Base-by-base conservation (phyloP, 2,329 filamentous ascomycete genomes). In the Penicillium sp. region DNA sequence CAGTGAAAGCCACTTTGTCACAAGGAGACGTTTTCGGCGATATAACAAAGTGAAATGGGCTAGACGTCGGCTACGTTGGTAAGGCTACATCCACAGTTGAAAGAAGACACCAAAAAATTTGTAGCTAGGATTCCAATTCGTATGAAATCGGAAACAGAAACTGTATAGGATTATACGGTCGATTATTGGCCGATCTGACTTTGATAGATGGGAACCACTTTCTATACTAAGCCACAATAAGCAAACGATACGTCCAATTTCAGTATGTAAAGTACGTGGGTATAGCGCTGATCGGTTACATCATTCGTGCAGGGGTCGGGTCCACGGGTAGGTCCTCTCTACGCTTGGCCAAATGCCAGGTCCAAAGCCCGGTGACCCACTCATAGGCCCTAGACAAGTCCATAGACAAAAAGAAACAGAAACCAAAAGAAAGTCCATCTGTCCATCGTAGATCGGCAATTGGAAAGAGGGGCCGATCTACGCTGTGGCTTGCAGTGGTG, bases 1-100 rank as follows among this genome's bases (percentile, higher is more conserved):
- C 6, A 9, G 14, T 45, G 7, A 39, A 47, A 56, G 54, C 46
- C 54, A 59, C 50, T 1, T 2, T 46, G 54, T 59, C 57, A 59
- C 48, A 20, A 8, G 20, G 26, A 24, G 44, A 51, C 40, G 32
- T 31, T 50, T 31, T 50, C 24, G 49, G 34, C 42, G 16, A 24
- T 34, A 31, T 37, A 31, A 34, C 45, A 57, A 16, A 29, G 35
- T 20, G 7, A 7, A 8, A 43, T 16, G 24, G 5, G 32, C 22
- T 18, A 20, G 18, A 42, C 26, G 44, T 44, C 48, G 37, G 49
- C 20, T 37, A 31, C 24, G 26, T 46, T 47, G 22, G 29, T 31
- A 57, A 54, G 10, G 26, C n/a, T 5, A 20, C 13, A 37, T 37
- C 22, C 5, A 50, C 31, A 31, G 29, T 31, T 13, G 38, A 2